Evolutionary conservation across 345 rosid genomes (phyloP).

Genomic region (Iberis pinnata): DNA sequence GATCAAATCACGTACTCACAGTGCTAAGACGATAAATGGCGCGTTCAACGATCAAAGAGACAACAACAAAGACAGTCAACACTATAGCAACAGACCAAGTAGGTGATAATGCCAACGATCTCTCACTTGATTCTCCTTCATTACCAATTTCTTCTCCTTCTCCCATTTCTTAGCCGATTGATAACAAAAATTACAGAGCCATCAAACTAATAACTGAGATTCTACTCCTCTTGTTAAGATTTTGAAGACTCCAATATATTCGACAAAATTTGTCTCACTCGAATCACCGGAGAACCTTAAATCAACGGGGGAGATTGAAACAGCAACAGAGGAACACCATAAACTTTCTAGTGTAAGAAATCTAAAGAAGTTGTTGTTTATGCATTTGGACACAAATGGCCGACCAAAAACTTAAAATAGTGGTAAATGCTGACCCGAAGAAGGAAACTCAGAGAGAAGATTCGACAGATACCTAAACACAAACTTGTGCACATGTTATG

Average conservation of each 20-base stretch:
- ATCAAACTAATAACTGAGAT: neutral
- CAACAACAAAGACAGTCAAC: constrained; percentile 68
- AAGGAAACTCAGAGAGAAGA: constrained; percentile 3
- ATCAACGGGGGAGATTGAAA: no score
- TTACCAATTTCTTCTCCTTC: constrained; percentile 20
- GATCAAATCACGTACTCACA: constrained; percentile 41
- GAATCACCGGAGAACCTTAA: neutral
- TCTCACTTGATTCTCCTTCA: constrained; percentile 32
- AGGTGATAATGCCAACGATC: constrained; percentile 78
- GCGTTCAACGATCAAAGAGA: constrained; percentile 84
- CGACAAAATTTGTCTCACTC: neutral
- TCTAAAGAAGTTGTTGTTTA: neutral
- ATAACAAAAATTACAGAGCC: neutral
- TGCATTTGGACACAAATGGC: neutral
- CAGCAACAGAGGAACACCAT: no score
- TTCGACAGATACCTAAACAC: constrained; percentile 21
- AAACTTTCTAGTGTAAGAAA: neutral
- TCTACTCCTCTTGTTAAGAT: no score
- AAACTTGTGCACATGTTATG: constrained; percentile 20
- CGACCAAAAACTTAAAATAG: constrained; percentile 18
- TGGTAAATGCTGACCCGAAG: constrained; percentile 9
- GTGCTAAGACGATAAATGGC: constrained; percentile 62
- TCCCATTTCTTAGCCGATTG: constrained; percentile 22
- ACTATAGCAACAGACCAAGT: constrained; percentile 98
- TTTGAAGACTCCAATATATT: neutral